Base-by-base conservation (phyloP, 306 rosid species). In the Coriaria nepalensis region DNA sequence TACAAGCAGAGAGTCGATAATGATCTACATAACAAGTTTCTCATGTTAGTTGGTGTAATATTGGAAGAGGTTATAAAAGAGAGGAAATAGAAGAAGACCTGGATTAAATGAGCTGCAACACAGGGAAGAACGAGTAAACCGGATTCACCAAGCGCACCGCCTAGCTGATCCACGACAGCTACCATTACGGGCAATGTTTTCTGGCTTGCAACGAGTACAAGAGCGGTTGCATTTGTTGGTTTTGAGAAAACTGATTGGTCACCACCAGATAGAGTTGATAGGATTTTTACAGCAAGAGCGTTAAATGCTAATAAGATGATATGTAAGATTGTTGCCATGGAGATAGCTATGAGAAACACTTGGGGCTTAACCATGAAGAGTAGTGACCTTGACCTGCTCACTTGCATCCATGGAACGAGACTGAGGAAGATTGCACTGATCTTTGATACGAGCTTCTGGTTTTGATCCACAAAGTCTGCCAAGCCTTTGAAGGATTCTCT, bases 171-270 rank as follows among this genome's bases (percentile, higher is more conserved):
- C 51, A 88, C 76, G 9, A 88, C 95, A 10, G 97, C 97, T 53
- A 88, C 90, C 95, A 81, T 78, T 43, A 88, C 95, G 2, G 97
- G 97, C 43, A 88, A 77, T 35, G 97, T 84, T 84, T 88, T 88
- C 93, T 81, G 97, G 63, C 97, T 84, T 33, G 90, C 93, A 49
- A 81, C 82, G 38, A 88, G 72, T 47, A 79, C 42, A 54, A 76
- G 67, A 12, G 95, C 95, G 42, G 5, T 71, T 61, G 72, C 72
- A 72, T 88, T 88, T 76, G 68, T 77, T 60, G 68, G 29, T 56
- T 48, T 67, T 7, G 80, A 69, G 68, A 88, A 88, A 35, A 62
- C 46, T 51, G 93, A 88, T 55, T 58, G 64, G 58, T 33, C 35
- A 40, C 87, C 82, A 51, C 95, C 97, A 13, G 92, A 64, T 49